Evolutionary conservation across 1,139 yeast genomes (phyloP).

Genomic region (Protomyces lactucae-debilis): DNA sequence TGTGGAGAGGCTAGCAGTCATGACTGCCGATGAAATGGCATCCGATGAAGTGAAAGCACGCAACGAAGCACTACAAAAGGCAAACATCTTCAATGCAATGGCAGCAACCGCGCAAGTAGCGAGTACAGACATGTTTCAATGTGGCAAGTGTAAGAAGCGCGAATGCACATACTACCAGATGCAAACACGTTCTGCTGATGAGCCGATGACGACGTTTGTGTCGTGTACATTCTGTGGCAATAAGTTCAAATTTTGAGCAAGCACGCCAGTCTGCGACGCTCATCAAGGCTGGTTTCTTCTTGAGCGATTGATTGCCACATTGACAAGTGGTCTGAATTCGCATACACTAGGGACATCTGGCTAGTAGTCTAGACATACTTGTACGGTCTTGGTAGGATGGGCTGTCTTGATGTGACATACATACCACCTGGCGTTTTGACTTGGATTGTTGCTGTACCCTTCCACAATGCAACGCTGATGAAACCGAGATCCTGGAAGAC

Average conservation of each 20-base stretch:
- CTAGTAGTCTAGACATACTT: background rate
- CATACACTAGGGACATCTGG: too few species aligned
- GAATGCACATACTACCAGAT: constrained; percentile 94
- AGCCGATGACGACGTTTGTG: constrained; percentile 95
- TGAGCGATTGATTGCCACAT: too few species aligned
- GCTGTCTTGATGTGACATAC: background rate
- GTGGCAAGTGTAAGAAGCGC: constrained; percentile 96
- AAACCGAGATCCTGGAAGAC: constrained; percentile 20
- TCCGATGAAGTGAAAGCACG: constrained; percentile 81
- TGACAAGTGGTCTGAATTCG: too few species aligned
- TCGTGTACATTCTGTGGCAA: constrained; percentile 66
- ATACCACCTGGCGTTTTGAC: constrained; percentile 14
- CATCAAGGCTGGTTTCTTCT: too few species aligned
- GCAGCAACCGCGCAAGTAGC: constrained; percentile 98
- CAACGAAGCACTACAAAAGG: constrained; percentile 76
- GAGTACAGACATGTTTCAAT: constrained; percentile 90
- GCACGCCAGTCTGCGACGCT: background rate
- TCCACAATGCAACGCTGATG: constrained; percentile 13
- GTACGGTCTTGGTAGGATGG: background rate
- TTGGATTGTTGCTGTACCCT: constrained; percentile 4
- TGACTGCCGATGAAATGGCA: constrained; percentile 92
- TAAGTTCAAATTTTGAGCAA: constrained; percentile 85
- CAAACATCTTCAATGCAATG: constrained; percentile 91
- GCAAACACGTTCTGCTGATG: constrained; percentile 98
- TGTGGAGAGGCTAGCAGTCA: constrained; percentile 62